phyloP scores from a whole-genome alignment of 768 basidiomycete genomes.

The Coprinellus micaceus region DNA sequence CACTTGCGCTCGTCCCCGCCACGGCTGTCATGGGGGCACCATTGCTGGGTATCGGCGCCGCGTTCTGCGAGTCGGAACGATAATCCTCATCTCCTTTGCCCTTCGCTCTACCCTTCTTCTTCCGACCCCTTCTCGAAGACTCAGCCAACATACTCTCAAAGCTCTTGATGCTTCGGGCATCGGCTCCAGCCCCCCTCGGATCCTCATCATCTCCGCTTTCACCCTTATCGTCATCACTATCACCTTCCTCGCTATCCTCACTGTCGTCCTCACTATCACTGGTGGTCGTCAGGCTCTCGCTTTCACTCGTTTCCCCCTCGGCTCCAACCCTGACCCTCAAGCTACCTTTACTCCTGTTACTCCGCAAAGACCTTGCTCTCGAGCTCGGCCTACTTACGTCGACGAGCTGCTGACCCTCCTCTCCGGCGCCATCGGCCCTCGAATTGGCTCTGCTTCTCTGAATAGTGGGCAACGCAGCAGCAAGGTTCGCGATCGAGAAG shows the following conservation, averaged over 20 bases:
- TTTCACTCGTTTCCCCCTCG: constrained; percentile 37
- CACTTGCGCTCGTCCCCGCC: constrained; percentile 8
- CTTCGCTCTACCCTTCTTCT: constrained; percentile 21
- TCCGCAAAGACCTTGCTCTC: constrained; percentile 40
- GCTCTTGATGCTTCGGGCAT: constrained; percentile 75
- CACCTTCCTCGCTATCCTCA: constrained; percentile 22
- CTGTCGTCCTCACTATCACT: constrained; percentile 38
- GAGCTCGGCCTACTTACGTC: constrained; percentile 43
- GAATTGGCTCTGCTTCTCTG: constrained; percentile 35
- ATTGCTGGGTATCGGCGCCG: constrained; percentile 3
- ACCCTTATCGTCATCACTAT: constrained; percentile 35
- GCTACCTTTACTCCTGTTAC: constrained; percentile 15
- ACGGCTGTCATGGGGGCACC: neutral
- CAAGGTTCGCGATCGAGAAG: constrained; percentile 79
- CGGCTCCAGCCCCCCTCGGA: constrained; percentile 38
- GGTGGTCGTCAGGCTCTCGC: constrained; percentile 31
- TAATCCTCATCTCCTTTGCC: constrained; percentile 10
- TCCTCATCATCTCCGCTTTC: constrained; percentile 30
- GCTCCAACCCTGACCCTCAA: constrained; percentile 33
- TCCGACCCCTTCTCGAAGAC: constrained; percentile 25
- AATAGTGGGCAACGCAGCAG: constrained; percentile 54
- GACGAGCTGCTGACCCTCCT: constrained; percentile 45
- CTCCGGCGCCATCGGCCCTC: constrained; percentile 25
- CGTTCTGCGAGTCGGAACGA: constrained; percentile 1
- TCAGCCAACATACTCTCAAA: constrained; percentile 81